Percentiles rank a stretch among this genome's conserved stretches.
Conservation (phyloP, 805 yeast genomes). For the Suhomyces pyralidae region DNA sequence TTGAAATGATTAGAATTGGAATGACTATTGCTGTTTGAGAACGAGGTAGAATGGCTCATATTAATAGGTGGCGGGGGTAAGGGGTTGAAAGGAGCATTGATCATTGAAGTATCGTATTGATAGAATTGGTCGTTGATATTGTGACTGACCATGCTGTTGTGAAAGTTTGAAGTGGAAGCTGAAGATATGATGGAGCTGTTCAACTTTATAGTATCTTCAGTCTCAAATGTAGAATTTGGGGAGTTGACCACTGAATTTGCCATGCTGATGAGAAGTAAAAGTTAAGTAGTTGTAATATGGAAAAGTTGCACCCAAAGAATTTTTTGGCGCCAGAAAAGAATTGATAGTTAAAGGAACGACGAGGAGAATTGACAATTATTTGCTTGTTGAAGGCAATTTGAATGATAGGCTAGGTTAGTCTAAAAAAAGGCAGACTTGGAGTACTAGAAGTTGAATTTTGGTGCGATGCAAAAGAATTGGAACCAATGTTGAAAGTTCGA, state of each 20-base stretch:
- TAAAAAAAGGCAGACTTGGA: neutral
- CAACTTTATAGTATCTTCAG: constrained; percentile 21
- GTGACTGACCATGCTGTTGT: constrained; percentile 1
- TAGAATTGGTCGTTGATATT: constrained; percentile 10
- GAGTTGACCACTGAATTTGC: constrained; percentile 13
- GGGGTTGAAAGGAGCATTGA: constrained; percentile 13
- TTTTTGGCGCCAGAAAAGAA: neutral
- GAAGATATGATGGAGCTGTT: constrained; percentile 15
- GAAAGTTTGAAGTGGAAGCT: constrained; percentile 6
- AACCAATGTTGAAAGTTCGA: neutral
- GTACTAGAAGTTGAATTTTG: neutral
- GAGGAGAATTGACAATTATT: constrained; percentile 4
- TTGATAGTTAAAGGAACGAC: constrained; percentile 3
- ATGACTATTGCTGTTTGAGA: neutral
- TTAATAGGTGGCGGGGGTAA: constrained; percentile 21
- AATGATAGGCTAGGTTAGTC: neutral
- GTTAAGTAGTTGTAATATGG: neutral
- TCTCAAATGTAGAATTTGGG: constrained; percentile 19
- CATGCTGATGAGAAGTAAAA: constrained; percentile 6
- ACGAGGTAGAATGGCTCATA: constrained; percentile 4
- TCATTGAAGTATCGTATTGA: constrained; percentile 9
- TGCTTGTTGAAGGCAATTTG: neutral
- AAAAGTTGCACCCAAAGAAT: constrained; percentile 3
- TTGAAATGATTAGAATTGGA: neutral
- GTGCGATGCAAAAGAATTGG: neutral